Conservation (phyloP, 2,329 filamentous ascomycete species). For the Aspergillus chevalieri region DNA sequence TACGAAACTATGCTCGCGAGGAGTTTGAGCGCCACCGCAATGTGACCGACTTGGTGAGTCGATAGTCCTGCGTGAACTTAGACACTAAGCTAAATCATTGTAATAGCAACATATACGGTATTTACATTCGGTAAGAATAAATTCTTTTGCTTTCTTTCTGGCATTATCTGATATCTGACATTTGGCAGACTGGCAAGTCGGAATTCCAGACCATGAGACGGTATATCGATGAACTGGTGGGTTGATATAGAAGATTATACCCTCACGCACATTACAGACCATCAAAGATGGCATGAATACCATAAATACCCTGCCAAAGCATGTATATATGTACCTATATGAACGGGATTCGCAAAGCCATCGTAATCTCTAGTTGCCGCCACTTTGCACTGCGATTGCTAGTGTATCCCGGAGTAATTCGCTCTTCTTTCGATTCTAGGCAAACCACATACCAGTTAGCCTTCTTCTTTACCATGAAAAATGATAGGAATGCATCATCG, state of each 20-base stretch:
- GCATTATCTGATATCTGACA: conserved; percentile 3
- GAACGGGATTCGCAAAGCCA: no score
- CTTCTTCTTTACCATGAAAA: background rate
- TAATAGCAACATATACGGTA: conserved; percentile 40
- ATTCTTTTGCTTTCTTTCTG: background rate
- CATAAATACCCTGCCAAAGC: no score
- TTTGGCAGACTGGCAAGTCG: conserved; percentile 37
- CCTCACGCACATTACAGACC: background rate
- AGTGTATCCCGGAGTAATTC: background rate
- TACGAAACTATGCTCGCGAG: conserved; percentile 37
- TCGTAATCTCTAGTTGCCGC: no score
- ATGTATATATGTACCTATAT: no score
- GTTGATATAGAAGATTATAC: conserved; percentile 8
- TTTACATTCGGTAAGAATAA: conserved; percentile 33
- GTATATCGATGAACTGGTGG: conserved; percentile 39
- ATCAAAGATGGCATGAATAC: no score
- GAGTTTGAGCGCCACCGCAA: conserved; percentile 41
- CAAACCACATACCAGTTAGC: background rate
- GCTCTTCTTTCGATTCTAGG: background rate
- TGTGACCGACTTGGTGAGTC: conserved; percentile 37
- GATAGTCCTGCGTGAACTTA: background rate
- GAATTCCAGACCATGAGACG: conserved; percentile 43
- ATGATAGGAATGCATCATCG: background rate
- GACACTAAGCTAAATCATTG: background rate
- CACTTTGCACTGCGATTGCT: background rate